Evolutionary conservation across 768 basidiomycete genomes (phyloP), one percentile per base, ranked within the genome.

Genomic region (Serendipita sp.): DNA sequence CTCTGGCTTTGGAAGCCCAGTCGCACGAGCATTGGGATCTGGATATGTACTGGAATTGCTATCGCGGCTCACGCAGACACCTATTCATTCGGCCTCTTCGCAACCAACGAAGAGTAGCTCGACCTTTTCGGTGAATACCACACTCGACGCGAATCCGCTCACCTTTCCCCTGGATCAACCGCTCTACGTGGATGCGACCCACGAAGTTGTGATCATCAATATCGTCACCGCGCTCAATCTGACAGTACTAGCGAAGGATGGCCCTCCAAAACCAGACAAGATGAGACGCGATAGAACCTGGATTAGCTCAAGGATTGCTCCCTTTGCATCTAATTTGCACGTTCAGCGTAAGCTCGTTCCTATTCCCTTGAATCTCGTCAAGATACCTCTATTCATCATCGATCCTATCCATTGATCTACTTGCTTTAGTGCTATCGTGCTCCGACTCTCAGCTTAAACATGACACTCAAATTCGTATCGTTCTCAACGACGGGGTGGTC

Each of bases 171-270:
- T 73, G 30, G 64, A 71, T 60, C 67, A 69, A 61, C 64, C 56
- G n/a, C 69, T 76, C 44, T 75, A 75, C 64, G 71, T 76, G 41
- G 76, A 78, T 45, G 70, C 70, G 26, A 89, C 87, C 1, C 93
- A 94, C 63, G 92, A 95, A 68, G 88, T 90, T n/a, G 87, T 93
- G 42, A 82, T 93, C 0, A 73, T 91, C n/a, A 86, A 91, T 68
- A 88, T 90, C 38, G 77, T 95, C 38, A 89, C 90, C 3, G 90
- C 90, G 9, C 78, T 96, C 44, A 93, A 93, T 70, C 71, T 96
- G 66, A 82, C 87, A 3, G 84, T 74, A 33, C 81, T 95, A 60
- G 83, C 90, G 28, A 75, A 73, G 20, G 69, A 72, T n/a, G 92
- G 90, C 0, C 88, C 90, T 0, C 74, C 92, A 7, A 88, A 89